These are phyloP conservation scores for Trypethelium eluteriae DNA, from an alignment of 495 filamentous ascomycete genomes.

Conservation along the genomic window DNA sequence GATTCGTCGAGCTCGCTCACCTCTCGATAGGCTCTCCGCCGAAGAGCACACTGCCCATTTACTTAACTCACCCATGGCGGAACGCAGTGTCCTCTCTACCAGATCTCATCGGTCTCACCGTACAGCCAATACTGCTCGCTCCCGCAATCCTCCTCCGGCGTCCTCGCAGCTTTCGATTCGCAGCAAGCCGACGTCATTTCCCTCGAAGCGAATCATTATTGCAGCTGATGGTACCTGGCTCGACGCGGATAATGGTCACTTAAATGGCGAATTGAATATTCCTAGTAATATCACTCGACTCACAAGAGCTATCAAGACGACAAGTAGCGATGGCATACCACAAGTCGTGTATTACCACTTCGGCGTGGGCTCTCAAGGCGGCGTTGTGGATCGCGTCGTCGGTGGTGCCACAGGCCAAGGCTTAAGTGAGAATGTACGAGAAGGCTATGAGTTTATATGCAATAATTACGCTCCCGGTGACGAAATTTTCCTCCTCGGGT, in stretches of 20 bases:
- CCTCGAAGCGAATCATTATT: constrained; percentile 20
- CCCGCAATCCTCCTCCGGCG: background rate
- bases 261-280: constrained; percentile 30
- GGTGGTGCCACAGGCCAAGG: constrained; percentile 33
- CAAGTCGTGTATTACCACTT: constrained; percentile 38
- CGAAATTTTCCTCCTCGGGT: constrained; percentile 63
- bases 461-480: constrained; percentile 61
- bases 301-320: constrained; percentile 35
- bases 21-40: background rate
- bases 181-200: background rate
- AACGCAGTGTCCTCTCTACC: background rate
- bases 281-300: constrained; percentile 38
- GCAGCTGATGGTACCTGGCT: constrained; percentile 29
- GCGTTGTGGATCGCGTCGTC: constrained; percentile 27
- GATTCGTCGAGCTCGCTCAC: constrained; percentile 1
- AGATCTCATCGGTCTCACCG: background rate
- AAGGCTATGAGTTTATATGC: constrained; percentile 58
- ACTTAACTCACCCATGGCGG: background rate
- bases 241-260: constrained; percentile 33
- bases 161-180: background rate
- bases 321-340: constrained; percentile 34
- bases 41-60: background rate
- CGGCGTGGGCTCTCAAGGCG: constrained; percentile 33
- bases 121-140: constrained; percentile 1
- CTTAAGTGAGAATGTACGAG: constrained; percentile 50